Base-by-base conservation (phyloP, 371 early-diverging fungal species). In the Rhizopus microsporus region DNA sequence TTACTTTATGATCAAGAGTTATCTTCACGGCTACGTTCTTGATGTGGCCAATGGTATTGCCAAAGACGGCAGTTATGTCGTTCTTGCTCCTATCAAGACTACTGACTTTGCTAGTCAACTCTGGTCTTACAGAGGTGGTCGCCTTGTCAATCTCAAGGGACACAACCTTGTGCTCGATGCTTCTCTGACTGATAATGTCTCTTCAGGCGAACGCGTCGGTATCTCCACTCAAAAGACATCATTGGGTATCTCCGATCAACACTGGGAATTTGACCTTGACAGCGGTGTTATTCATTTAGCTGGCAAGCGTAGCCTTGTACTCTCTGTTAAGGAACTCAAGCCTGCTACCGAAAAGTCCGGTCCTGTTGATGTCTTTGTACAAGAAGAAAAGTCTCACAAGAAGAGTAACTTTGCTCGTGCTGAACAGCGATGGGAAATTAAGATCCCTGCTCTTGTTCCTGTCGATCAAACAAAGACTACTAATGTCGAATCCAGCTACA, bases 71-170 rank as follows among this genome's bases (percentile, higher is more conserved):
- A 65, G 67, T 10, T 49, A 62, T 49, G 65, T 70, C 9, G 64
- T 74, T 5, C 61, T 78, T 42, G 62, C 72, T 16, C 68, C 58
- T 15, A 54, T 78, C 32, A 65, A 59, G 38, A 38, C 64, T 5
- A 70, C 62, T 7, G 59, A 78, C 37, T 78, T 61, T 56, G 72
- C 78, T 3, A 72, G 75, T 53, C 84, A 83, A 59, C 64, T 83
- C 4, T 81, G 84, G 84, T 75, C 79, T 32, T 83, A 59, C 70
- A 54, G 66, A 10, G 68, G 77, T 43, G 81, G 80, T 15, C 72
- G 69, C 51, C 53, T 83, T 9, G 60, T 75, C 40, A 83, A 81
- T 51, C 72, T 77, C 17, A 72, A 73, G 63, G 66, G 78, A 51
- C 69, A 66, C 49, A 60, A 53, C 23, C 49, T 74, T 15, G 71